These are phyloP conservation scores for Delphinella strobiligena DNA, from an alignment of 2,329 filamentous ascomycete species.

Conservation along the genomic window DNA sequence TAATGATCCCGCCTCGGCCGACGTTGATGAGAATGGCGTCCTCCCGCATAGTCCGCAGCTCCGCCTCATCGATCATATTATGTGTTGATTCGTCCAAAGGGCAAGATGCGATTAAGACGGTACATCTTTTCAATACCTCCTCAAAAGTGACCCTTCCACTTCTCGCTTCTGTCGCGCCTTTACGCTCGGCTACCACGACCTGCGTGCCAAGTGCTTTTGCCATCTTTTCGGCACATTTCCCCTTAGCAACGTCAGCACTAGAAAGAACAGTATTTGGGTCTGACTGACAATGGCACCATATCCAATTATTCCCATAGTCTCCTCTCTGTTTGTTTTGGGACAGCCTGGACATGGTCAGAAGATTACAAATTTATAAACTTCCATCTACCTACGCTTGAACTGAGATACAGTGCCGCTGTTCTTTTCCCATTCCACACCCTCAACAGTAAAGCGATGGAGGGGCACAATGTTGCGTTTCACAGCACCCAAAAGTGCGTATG, in stretches of 20 bases:
- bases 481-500: conserved; percentile 38
- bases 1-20: conserved; percentile 37
- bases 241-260: neutral
- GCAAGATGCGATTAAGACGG: conserved; percentile 24
- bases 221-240: conserved; percentile 30
- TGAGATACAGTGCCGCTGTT: conserved; percentile 25
- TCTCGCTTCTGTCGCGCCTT: conserved; percentile 19
- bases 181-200: conserved; percentile 37
- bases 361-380: neutral
- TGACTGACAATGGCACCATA: conserved; percentile 29
- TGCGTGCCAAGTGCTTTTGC: conserved; percentile 35
- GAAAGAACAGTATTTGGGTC: neutral
- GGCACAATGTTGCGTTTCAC: conserved; percentile 29
- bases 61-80: conserved; percentile 18
- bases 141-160: conserved; percentile 24
- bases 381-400: conserved; percentile 12
- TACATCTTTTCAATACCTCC: conserved; percentile 24
- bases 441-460: conserved; percentile 23
- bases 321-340: conserved; percentile 21
- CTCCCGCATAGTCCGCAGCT: conserved; percentile 33
- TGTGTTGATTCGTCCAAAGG: conserved; percentile 15
- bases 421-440: conserved; percentile 28
- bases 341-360: neutral
- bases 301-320: conserved; percentile 38
- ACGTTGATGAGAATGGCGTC: conserved; percentile 38